Conservation (phyloP, 345 rosid genomes). For the Eucalyptus pauciflora region DNA sequence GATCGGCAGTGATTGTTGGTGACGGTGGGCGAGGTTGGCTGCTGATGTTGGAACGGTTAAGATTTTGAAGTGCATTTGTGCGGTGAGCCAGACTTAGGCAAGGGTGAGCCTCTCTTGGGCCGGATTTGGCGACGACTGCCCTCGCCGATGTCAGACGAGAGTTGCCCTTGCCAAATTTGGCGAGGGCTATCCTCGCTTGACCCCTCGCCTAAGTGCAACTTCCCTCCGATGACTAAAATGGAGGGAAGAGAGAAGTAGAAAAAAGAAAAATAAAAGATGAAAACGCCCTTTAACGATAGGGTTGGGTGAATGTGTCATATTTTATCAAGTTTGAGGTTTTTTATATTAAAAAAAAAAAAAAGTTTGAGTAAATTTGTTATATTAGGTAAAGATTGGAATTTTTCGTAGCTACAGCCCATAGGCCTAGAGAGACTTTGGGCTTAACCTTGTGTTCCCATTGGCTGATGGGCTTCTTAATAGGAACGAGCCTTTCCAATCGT, state of each 20-base stretch:
- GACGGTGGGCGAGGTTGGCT: too few relatives aligned
- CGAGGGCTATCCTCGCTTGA: too few relatives aligned
- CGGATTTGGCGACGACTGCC: fast-evolving
- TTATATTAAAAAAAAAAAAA: too few relatives aligned
- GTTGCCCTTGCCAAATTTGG: fast-evolving
- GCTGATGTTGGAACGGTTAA: too few relatives aligned
- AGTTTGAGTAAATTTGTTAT: too few relatives aligned
- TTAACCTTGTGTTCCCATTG: neutral
- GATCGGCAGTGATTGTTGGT: too few relatives aligned
- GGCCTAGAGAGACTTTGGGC: neutral
- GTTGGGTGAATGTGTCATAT: too few relatives aligned
- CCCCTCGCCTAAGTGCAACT: fast-evolving
- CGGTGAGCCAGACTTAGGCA: fast-evolving
- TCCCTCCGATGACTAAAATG: fast-evolving
- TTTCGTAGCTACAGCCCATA: neutral
- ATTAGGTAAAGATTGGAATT: too few relatives aligned
- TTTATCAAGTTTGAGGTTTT: too few relatives aligned
- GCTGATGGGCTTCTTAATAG: neutral
- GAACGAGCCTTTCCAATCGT: neutral
- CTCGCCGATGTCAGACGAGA: fast-evolving
- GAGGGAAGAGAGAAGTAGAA: too few relatives aligned
- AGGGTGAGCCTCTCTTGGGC: too few relatives aligned
- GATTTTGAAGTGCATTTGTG: too few relatives aligned
- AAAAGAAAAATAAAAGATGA: fast-evolving
- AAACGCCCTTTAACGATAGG: fast-evolving